These are phyloP conservation scores for Saccharomycopsis microspora DNA, from an alignment of 805 yeast genomes.

Conservation along the genomic window DNA sequence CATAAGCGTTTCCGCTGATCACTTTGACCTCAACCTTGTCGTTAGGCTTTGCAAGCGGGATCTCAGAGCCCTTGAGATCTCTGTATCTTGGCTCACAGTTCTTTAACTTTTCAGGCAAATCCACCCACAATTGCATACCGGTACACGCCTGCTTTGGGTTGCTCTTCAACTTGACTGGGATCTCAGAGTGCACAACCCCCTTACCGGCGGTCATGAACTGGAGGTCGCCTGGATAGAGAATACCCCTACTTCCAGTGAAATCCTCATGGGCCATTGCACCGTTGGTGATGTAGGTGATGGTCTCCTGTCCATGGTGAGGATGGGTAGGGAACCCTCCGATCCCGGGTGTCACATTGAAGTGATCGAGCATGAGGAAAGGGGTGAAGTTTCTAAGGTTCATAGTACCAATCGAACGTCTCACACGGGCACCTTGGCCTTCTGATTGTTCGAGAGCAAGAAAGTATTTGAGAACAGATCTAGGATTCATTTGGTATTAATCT, in stretches of 20 bases:
- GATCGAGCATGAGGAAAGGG: constrained; percentile 77
- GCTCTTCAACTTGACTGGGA: constrained; percentile 51
- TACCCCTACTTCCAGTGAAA: constrained; percentile 75
- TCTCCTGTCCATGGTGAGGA: constrained; percentile 77
- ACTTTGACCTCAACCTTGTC: constrained; percentile 60
- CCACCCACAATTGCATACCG: constrained; percentile 87
- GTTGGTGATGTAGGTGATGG: constrained; percentile 54
- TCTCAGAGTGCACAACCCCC: constrained; percentile 80
- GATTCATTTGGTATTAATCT: constrained; percentile 1
- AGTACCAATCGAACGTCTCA: constrained; percentile 71
- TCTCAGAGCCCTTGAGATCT: constrained; percentile 27
- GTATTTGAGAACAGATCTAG: constrained; percentile 38
- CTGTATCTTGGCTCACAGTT: constrained; percentile 64
- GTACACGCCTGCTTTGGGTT: constrained; percentile 31
- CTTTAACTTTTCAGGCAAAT: constrained; percentile 55
- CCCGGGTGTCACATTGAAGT: constrained; percentile 51
- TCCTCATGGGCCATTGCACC: constrained; percentile 77
- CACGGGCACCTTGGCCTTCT: constrained; percentile 85
- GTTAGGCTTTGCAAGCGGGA: constrained; percentile 56
- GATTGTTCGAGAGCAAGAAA: constrained; percentile 56
- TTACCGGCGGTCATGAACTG: constrained; percentile 93
- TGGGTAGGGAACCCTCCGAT: constrained; percentile 76
- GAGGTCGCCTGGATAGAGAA: constrained; percentile 69
- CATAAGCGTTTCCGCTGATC: constrained; percentile 68
- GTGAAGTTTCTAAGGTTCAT: constrained; percentile 58